Evolutionary conservation across 1,284 basidiomycete genomes (phyloP).

Genomic region (Heterobasidion occidentale): DNA sequence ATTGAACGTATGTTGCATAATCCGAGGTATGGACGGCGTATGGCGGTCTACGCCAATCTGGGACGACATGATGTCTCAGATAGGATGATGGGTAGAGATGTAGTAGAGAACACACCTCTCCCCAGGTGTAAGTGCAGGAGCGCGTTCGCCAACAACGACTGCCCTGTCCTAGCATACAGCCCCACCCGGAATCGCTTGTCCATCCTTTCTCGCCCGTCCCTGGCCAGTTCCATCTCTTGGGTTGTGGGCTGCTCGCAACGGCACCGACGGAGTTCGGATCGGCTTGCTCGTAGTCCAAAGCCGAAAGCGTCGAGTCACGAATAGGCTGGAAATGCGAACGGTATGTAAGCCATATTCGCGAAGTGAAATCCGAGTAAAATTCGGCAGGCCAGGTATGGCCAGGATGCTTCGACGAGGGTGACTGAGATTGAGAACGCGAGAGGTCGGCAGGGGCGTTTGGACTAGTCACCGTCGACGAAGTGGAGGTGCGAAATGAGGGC

Average conservation of each 20-base stretch:
- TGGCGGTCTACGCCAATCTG: slow-evolving; percentile 80
- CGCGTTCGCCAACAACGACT: slow-evolving; percentile 88
- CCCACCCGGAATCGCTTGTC: slow-evolving; percentile 96
- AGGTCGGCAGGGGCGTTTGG: slow-evolving; percentile 13
- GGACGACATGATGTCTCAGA: background rate
- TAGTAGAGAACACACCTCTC: slow-evolving; percentile 51
- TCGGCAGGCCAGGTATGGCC: slow-evolving; percentile 57
- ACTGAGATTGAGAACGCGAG: slow-evolving; percentile 29
- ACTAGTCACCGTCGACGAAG: slow-evolving; percentile 33
- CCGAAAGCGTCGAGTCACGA: slow-evolving; percentile 54
- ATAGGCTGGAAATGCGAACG: slow-evolving; percentile 86
- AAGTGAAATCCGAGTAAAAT: slow-evolving; percentile 89
- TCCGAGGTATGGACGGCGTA: slow-evolving; percentile 47
- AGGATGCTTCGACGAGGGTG: slow-evolving; percentile 16
- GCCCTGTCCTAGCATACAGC: slow-evolving; percentile 97
- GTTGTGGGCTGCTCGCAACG: slow-evolving; percentile 25
- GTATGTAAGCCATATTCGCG: slow-evolving; percentile 87
- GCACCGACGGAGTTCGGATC: slow-evolving; percentile 19
- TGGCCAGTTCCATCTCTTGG: slow-evolving; percentile 40
- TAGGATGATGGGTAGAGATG: background rate
- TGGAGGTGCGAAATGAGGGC: slow-evolving; percentile 38
- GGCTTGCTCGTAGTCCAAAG: slow-evolving; percentile 29
- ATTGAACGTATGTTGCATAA: slow-evolving; percentile 76
- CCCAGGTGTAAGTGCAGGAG: slow-evolving; percentile 80
- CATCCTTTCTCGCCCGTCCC: slow-evolving; percentile 66